These are phyloP conservation scores for Lentithecium fluviatile DNA, from an alignment of 495 filamentous ascomycete genomes.

Conservation along the genomic window DNA sequence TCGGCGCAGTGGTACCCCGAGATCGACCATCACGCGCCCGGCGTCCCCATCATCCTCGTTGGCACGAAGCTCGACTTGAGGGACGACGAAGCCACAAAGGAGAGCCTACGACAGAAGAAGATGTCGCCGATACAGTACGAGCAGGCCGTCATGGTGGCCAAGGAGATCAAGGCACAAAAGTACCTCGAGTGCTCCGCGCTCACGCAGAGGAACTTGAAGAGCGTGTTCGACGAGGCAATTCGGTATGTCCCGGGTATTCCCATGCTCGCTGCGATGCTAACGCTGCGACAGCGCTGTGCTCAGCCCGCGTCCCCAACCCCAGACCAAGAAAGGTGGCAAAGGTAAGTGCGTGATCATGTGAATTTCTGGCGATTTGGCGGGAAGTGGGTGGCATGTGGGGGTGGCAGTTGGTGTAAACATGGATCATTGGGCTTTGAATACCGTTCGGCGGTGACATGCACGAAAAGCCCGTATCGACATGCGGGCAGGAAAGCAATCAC, in stretches of 20 bases:
- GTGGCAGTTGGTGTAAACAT: constrained; percentile 17
- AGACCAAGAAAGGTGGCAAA: constrained; percentile 59
- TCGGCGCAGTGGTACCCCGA: constrained; percentile 82
- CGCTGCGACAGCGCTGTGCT: constrained; percentile 68
- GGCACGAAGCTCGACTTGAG: constrained; percentile 96
- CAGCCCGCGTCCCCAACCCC: constrained; percentile 62
- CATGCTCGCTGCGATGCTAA: constrained; percentile 8
- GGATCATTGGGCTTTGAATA: constrained; percentile 26
- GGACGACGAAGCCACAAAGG: constrained; percentile 78
- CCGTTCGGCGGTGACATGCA: neutral
- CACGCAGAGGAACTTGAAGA: constrained; percentile 93
- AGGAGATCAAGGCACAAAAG: constrained; percentile 90
- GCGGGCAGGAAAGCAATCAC: neutral
- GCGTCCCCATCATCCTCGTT: constrained; percentile 93
- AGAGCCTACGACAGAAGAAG: constrained; percentile 74
- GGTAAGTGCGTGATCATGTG: constrained; percentile 76
- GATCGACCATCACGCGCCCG: constrained; percentile 93
- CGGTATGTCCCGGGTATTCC: constrained; percentile 55
- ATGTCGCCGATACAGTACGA: constrained; percentile 93
- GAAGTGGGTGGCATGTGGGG: neutral
- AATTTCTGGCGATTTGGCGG: constrained; percentile 27
- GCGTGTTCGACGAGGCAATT: constrained; percentile 97
- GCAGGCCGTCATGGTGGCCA: constrained; percentile 76
- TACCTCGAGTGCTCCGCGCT: constrained; percentile 98
- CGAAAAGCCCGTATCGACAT: constrained; percentile 5